Percentiles rank a stretch among this genome's conserved stretches.
Evolutionary conservation across 164 flowering plant genomes (phyloP).

Genomic region (Amborella trichopoda): DNA sequence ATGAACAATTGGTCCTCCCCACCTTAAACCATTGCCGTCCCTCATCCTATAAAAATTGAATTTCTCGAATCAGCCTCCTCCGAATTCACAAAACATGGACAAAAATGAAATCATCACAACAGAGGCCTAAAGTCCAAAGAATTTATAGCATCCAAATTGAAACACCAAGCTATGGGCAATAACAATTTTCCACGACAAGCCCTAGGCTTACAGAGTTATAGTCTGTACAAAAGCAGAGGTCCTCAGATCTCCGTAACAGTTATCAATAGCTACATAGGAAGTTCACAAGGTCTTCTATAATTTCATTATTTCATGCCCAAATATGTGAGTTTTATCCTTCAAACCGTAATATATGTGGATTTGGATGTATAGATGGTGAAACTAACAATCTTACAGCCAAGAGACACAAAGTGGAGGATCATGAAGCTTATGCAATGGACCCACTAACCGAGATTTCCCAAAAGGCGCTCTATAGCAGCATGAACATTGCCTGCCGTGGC

Average conservation of each 20-base stretch:
- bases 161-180: too few species aligned
- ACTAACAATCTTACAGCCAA: slow-evolving; percentile 19
- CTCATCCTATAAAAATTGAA: too few species aligned
- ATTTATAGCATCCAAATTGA: too few species aligned
- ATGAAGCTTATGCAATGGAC: background rate
- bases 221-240: slow-evolving; percentile 12
- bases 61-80: background rate
- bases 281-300: slow-evolving; percentile 4
- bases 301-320: slow-evolving; percentile 12
- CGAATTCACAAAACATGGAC: background rate
- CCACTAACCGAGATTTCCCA: slow-evolving; percentile 63
- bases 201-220: background rate
- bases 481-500: slow-evolving; percentile 91
- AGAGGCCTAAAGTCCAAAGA: slow-evolving; percentile 4
- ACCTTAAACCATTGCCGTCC: too few species aligned
- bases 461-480: slow-evolving; percentile 95
- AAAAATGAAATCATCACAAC: background rate
- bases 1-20: too few species aligned
- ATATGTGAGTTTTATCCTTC: background rate
- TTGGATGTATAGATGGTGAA: background rate
- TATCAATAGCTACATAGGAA: slow-evolving; percentile 4
- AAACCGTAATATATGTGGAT: background rate
- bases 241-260: slow-evolving; percentile 4
- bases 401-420: slow-evolving; percentile 2
- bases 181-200: slow-evolving; percentile 4